Base-by-base conservation (phyloP, 768 basidiomycete species). In the Polyporus arcularius region DNA sequence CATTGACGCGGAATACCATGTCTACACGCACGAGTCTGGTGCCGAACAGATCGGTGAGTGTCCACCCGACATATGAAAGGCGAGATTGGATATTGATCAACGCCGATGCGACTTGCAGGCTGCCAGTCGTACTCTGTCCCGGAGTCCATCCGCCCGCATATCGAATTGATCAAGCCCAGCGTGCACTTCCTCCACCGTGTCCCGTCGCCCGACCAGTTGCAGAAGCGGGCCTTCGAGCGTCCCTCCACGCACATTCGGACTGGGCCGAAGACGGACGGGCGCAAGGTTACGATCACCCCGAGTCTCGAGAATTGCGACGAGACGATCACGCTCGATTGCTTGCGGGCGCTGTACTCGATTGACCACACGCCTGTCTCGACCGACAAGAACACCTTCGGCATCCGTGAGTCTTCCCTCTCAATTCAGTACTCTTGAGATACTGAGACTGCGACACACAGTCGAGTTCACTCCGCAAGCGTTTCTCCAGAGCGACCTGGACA, bases 161-260 rank as follows among this genome's bases (percentile, higher is more conserved):
- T 90, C 54, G 87, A 89, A 32, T 71, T 90, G 35, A 77, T 90
- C 43, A 86, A 89, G 61, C 89, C 89, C 0, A 90, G 89, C 1
- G 89, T 87, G 1, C 82, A 85, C 72, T 90, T 90, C 67, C 74
- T 77, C 48, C 64, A 61, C 46, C 46, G 64, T 15, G 18, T 59
- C 2, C 60, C 60, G 10, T 39, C 5, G 30, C 32, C 32, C 2
- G 50, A 79, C 79, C 56, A 73, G 74, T 57, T 79, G 65, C 68
- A 79, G 78, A 41, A 72, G 80, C 14, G 76, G 74, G 77, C 58
- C 50, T 75, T 67, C 7, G 31, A 1, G 21, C 50, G 39, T 32
- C 61, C 60, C 21, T 47, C 41, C 41, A 59, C 51, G 31, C 58
- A 49, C 11, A 53, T 57, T 28, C n/a, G 40, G 30, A 30, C 43